Conservation (phyloP, 2,329 filamentous ascomycete genomes). For the Arachnomyces sp. region DNA sequence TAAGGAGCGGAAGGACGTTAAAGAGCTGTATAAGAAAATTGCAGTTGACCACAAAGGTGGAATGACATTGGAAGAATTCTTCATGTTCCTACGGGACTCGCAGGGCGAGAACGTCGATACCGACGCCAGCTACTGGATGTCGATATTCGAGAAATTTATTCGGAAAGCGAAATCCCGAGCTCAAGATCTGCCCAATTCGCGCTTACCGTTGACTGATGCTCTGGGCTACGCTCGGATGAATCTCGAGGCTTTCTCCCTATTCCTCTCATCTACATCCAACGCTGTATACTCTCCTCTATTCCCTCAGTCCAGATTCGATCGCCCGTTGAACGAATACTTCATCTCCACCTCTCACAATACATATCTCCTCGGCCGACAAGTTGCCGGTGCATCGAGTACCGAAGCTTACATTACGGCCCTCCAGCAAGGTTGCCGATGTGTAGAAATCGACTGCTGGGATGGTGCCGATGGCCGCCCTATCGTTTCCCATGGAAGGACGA, state of each 20-base stretch:
- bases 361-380: slow-evolving; percentile 84
- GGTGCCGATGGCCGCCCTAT: slow-evolving; percentile 77
- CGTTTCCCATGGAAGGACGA: slow-evolving; percentile 82
- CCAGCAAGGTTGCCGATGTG: slow-evolving; percentile 81
- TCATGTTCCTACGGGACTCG: slow-evolving; percentile 61
- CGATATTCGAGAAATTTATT: slow-evolving; percentile 61
- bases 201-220: slow-evolving; percentile 20
- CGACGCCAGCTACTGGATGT: slow-evolving; percentile 59
- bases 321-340: slow-evolving; percentile 92
- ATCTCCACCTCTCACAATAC: slow-evolving; percentile 99
- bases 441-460: slow-evolving; percentile 98
- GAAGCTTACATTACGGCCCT: slow-evolving; percentile 91
- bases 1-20: slow-evolving; percentile 76
- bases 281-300: slow-evolving; percentile 55
- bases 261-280: slow-evolving; percentile 67
- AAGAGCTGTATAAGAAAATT: slow-evolving; percentile 59
- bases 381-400: slow-evolving; percentile 81
- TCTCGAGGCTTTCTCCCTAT: slow-evolving; percentile 68
- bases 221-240: slow-evolving; percentile 56
- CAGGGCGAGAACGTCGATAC: slow-evolving; percentile 69
- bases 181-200: slow-evolving; percentile 34
- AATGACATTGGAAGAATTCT: slow-evolving; percentile 64
- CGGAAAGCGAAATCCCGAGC: slow-evolving; percentile 49
- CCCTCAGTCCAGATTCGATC: slow-evolving; percentile 59
- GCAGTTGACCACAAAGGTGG: slow-evolving; percentile 53